phyloP scores from a whole-genome alignment of 2,329 filamentous ascomycete species.

The Byssochlamys sp. region DNA sequence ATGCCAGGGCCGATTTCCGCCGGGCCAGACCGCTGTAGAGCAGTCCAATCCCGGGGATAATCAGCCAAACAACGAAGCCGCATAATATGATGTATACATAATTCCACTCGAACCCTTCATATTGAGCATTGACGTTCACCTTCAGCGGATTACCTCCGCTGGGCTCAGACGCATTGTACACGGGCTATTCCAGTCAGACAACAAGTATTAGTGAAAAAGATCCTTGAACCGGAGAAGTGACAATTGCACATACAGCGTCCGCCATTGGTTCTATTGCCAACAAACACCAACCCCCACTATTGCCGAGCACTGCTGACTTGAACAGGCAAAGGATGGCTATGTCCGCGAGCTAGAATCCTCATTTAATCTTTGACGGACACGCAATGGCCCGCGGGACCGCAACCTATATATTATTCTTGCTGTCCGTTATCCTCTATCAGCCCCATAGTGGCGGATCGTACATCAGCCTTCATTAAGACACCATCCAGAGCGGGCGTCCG shows the following conservation, averaged over 20 bases:
- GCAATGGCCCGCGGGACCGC: neutral
- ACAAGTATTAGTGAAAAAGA: slow-evolving; percentile 2
- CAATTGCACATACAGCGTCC: slow-evolving; percentile 1
- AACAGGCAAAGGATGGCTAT: slow-evolving; percentile 2
- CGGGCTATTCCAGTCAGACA: slow-evolving; percentile 14
- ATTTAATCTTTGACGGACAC: neutral
- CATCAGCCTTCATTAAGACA: neutral
- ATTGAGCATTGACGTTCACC: slow-evolving; percentile 50
- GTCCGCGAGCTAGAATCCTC: neutral
- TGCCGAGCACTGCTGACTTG: neutral
- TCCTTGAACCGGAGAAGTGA: neutral
- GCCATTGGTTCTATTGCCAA: neutral
- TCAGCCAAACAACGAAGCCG: slow-evolving; percentile 54
- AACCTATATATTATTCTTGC: neutral
- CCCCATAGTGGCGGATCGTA: neutral
- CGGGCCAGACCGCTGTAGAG: slow-evolving; percentile 56
- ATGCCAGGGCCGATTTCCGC: slow-evolving; percentile 51
- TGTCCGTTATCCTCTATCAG: neutral
- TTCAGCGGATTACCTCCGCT: slow-evolving; percentile 46
- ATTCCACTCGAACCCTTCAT: slow-evolving; percentile 50
- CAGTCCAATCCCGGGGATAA: slow-evolving; percentile 57
- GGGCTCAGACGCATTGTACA: slow-evolving; percentile 32
- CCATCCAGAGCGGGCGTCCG: neutral
- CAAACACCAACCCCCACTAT: neutral
- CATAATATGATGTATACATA: slow-evolving; percentile 51